phyloP scores from a whole-genome alignment of 805 yeast species.

The Torulaspora quercuum region DNA sequence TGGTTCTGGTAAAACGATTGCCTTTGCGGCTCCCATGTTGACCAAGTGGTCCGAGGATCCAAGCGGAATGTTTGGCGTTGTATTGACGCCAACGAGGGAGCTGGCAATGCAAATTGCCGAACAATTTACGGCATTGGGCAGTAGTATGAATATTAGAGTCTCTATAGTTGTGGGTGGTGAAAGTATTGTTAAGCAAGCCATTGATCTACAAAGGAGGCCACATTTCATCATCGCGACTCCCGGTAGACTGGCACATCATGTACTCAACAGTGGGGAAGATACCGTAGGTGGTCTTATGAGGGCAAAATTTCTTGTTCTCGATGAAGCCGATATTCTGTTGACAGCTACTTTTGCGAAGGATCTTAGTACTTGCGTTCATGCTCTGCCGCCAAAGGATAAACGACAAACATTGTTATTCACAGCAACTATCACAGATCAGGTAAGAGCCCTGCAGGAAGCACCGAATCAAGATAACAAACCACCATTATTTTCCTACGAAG shows the following conservation, averaged over 20 bases:
- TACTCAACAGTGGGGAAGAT: conserved; percentile 83
- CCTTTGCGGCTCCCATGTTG: conserved; percentile 97
- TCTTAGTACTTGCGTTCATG: conserved; percentile 64
- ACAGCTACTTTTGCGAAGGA: conserved; percentile 82
- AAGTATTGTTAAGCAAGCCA: conserved; percentile 84
- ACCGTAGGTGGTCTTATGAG: conserved; percentile 74
- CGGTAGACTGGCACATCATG: conserved; percentile 91
- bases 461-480: conserved; percentile 54
- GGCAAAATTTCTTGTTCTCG: conserved; percentile 78
- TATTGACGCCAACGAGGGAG: conserved; percentile 90
- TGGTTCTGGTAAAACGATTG: conserved; percentile 96
- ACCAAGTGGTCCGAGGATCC: conserved; percentile 96
- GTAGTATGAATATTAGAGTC: conserved; percentile 80
- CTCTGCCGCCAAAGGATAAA: conserved; percentile 63
- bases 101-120: conserved; percentile 96
- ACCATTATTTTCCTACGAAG: conserved; percentile 65
- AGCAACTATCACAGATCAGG: conserved; percentile 94
- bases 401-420: conserved; percentile 91
- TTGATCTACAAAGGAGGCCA: conserved; percentile 76
- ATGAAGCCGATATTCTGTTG: conserved; percentile 92
- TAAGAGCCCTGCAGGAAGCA: conserved; percentile 68
- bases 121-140: conserved; percentile 90
- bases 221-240: conserved; percentile 97
- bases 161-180: conserved; percentile 91
- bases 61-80: conserved; percentile 81